A percentile compares a stretch with the other conserved stretches of the same genome.
phyloP scores from a whole-genome alignment of 352 stramenopile species.

The Phytophthora fragariaefolia region DNA sequence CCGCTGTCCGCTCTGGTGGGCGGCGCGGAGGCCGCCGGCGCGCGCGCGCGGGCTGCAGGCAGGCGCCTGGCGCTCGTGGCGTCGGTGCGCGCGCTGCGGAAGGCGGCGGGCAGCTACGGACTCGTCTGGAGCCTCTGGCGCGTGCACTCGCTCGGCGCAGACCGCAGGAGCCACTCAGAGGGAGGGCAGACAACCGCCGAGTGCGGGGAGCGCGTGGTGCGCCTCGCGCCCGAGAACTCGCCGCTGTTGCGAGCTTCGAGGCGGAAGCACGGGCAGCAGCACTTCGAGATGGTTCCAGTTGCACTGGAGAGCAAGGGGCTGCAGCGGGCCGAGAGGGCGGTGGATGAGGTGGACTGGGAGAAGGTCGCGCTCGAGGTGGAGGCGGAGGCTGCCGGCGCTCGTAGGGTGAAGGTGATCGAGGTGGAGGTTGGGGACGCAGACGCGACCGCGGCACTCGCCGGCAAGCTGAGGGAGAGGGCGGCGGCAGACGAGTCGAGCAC shows the following conservation, averaged over 20 bases:
- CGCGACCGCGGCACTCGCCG: slow-evolving; percentile 5
- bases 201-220: slow-evolving; percentile 51
- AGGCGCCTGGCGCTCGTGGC: slow-evolving; percentile 53
- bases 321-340: neutral
- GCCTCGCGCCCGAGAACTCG: slow-evolving; percentile 51
- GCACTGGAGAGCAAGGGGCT: slow-evolving; percentile 8
- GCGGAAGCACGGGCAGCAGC: slow-evolving; percentile 49
- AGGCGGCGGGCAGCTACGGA: slow-evolving; percentile 65
- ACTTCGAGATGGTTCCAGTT: slow-evolving; percentile 42
- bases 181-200: too few relatives aligned
- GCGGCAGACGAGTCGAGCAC: neutral
- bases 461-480: slow-evolving; percentile 14
- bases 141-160: neutral
- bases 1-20: slow-evolving; percentile 40
- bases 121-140: slow-evolving; percentile 62
- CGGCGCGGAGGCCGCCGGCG: slow-evolving; percentile 4
- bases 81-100: slow-evolving; percentile 57
- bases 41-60: slow-evolving; percentile 27
- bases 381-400: neutral
- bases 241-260: slow-evolving; percentile 50
- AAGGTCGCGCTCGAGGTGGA: slow-evolving; percentile 19
- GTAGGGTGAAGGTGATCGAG: too few relatives aligned
- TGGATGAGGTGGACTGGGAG: slow-evolving; percentile 29
- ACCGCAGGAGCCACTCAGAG: neutral
- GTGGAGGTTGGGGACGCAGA: slow-evolving; percentile 43